These are phyloP conservation scores for Lumnitzera littorea DNA, from an alignment of 345 rosid species.

Conservation along the genomic window DNA sequence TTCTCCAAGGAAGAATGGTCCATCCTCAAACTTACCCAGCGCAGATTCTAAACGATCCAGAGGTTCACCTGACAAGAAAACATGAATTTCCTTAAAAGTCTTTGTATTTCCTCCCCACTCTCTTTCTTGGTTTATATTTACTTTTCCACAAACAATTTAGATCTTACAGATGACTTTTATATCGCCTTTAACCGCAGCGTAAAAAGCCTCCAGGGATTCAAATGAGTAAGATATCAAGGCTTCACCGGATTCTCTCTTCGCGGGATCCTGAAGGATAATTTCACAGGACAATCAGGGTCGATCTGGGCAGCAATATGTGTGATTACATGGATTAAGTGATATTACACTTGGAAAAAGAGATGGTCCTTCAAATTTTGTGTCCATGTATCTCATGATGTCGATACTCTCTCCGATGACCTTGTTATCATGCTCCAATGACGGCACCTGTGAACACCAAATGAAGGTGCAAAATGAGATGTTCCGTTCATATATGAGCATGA, in stretches of 20 bases:
- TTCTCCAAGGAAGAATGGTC: slow-evolving; percentile 30
- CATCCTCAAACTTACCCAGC: slow-evolving; percentile 22
- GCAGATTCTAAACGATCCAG: slow-evolving; percentile 23
- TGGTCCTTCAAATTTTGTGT: slow-evolving; percentile 24
- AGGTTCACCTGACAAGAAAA: slow-evolving; percentile 12
- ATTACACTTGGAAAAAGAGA: slow-evolving; percentile 19
- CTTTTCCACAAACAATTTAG: neutral
- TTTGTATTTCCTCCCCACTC: too few species aligned
- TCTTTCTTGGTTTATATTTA: neutral
- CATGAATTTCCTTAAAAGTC: neutral
- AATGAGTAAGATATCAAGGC: slow-evolving; percentile 14
- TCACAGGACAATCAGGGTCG: neutral
- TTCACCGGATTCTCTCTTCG: slow-evolving; percentile 22
- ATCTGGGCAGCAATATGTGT: too few species aligned
- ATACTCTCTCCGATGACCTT: slow-evolving; percentile 27
- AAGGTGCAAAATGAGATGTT: too few species aligned
- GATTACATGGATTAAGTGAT: neutral
- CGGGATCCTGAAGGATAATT: slow-evolving; percentile 15
- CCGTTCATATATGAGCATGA: too few species aligned
- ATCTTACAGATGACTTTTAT: slow-evolving; percentile 17
- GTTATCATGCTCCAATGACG: slow-evolving; percentile 25
- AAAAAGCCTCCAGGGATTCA: slow-evolving; percentile 7
- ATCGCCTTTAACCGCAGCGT: slow-evolving; percentile 13
- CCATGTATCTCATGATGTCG: slow-evolving; percentile 25
- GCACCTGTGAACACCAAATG: slow-evolving; percentile 10